These are phyloP conservation scores for Ceratocystis huliohia DNA, from an alignment of 2,329 filamentous ascomycete genomes.

Conservation along the genomic window DNA sequence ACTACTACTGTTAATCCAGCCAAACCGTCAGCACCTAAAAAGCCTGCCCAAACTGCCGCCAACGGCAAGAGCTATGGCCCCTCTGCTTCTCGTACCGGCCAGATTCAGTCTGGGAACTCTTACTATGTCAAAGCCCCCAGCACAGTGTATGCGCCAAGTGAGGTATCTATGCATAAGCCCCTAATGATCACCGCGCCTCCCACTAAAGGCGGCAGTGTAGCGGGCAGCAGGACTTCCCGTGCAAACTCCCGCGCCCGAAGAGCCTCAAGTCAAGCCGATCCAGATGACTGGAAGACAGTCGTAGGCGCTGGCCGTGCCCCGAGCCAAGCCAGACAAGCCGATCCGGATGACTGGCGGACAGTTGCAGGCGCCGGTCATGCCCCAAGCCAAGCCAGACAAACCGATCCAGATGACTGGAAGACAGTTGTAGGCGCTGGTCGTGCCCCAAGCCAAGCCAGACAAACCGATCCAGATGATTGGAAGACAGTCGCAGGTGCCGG, in stretches of 20 bases:
- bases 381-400: neutral
- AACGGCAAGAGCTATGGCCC: slow-evolving; percentile 15
- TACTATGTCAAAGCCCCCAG: slow-evolving; percentile 16
- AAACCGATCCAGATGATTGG: neutral
- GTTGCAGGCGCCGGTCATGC: neutral
- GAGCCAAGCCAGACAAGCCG: neutral
- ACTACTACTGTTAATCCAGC: neutral
- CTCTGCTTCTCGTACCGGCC: slow-evolving; percentile 13
- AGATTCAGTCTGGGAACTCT: neutral
- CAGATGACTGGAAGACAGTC: neutral
- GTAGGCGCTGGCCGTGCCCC: neutral
- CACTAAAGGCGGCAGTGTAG: neutral
- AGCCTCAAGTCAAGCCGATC: neutral
- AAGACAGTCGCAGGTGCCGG: neutral
- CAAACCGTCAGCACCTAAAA: neutral
- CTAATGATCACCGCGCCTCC: slow-evolving; percentile 5
- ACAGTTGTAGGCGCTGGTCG: neutral
- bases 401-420: neutral
- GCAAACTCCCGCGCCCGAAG: neutral
- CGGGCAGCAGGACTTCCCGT: neutral
- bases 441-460: neutral
- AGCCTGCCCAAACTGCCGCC: neutral
- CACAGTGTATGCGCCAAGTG: slow-evolving; percentile 13
- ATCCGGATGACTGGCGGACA: neutral
- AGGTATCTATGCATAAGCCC: slow-evolving; percentile 7